Base-by-base conservation (phyloP, 2,329 filamentous ascomycete genomes). In the Ophiostoma himal-ulmi region DNA sequence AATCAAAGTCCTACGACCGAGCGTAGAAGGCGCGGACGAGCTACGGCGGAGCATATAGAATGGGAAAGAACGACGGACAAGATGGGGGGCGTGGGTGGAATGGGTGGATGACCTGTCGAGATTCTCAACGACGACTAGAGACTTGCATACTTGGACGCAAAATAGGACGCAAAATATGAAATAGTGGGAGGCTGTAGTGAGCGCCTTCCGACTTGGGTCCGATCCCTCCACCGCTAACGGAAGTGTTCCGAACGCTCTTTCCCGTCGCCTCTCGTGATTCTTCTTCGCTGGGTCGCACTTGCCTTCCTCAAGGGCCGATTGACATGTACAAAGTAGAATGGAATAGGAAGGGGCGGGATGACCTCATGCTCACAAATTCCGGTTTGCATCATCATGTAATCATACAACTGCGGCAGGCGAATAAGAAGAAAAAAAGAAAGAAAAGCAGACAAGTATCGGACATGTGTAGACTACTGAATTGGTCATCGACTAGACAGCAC, bases 61-160 rank as follows among this genome's bases (percentile, higher is more conserved):
- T 66, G 17, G 30, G 34, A 37, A 39, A 66, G 62, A 66, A 41
- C 62, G 57, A 62, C 57, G 57, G 57, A n/a, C 44, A 48, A 57
- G 52, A 57, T 57, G 52, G 52, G 52, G 52, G 52, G 69, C 54
- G 66, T 65, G 69, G 52, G 52, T 57, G 52, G 52, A 39, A 65
- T 66, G 67, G 70, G 60, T 68, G 67, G 67, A 65, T 36, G 52
- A 57, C n/a, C 30, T 62, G 69, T 65, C 17, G 62, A 65, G 36
- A 65, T 62, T 62, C 57, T 62, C 62, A n/a, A 22, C 57, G 22
- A 60, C 54, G 22, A 11, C 54, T 54, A 11, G 26, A 30, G 30
- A 30, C 30, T 30, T 30, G 30, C 30, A 30, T 30, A 30, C 30
- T 30, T 30, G 30, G 3, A 30, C 30, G 30, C 3, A 30, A 30